Evolutionary conservation across 306 rosid genomes (phyloP).

Genomic region (Malus fusca): DNA sequence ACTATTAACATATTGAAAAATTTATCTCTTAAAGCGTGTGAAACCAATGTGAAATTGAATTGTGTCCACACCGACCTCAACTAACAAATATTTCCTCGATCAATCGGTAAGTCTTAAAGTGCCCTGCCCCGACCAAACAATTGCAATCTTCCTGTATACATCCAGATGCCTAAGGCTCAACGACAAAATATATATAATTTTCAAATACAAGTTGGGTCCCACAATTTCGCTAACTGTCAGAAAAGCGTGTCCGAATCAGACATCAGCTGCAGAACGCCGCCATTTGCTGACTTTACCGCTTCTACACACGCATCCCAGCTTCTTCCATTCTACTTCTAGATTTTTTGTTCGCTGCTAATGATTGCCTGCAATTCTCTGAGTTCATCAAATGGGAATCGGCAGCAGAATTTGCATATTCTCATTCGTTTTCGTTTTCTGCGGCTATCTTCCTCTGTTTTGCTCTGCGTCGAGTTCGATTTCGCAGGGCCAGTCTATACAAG

Average conservation of each 20-base stretch:
- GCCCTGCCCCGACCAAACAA: background rate
- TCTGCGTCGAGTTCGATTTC: slow-evolving; percentile 32
- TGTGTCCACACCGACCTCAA: background rate
- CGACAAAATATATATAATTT: background rate
- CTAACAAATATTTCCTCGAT: background rate
- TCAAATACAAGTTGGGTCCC: background rate
- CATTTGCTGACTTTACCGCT: background rate
- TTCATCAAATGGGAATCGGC: slow-evolving; percentile 12
- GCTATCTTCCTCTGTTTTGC: slow-evolving; percentile 17
- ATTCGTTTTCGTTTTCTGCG: slow-evolving; percentile 14
- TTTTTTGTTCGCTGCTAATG: background rate
- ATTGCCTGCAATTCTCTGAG: background rate
- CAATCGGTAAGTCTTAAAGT: background rate
- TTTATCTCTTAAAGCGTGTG: background rate
- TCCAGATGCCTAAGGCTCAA: background rate
- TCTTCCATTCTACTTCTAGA: background rate
- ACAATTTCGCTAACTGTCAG: background rate
- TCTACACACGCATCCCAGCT: background rate
- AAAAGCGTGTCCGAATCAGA: background rate
- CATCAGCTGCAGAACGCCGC: slow-evolving; percentile 1
- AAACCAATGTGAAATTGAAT: background rate
- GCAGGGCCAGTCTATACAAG: slow-evolving; percentile 20
- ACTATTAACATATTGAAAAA: background rate
- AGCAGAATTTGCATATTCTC: background rate
- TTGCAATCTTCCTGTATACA: background rate